Evolutionary conservation across 1,284 basidiomycete species (phyloP), one percentile per base, ranked within the genome.

Genomic region (Malassezia equina): DNA sequence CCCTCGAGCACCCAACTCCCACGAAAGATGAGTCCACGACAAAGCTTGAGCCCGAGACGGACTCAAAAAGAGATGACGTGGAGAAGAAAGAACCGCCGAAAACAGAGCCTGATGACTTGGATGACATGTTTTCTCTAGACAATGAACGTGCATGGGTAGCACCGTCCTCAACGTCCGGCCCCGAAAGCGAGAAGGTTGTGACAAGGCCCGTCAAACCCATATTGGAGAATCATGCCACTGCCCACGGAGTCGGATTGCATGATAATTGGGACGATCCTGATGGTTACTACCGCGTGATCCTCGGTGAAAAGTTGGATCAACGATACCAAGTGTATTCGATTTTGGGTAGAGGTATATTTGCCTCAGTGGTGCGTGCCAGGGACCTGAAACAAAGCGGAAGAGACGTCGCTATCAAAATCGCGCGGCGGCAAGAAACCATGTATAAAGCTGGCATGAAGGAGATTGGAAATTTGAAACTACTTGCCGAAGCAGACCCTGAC

Each of bases 271-370:
- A 81, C 53, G 94, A 98, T 75, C 73, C 85, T 0, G 94, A 99
- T 75, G 94, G 94, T 0, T 98, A 98, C 74, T 96, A 98, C 75
- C 84, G 84, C 58, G 83, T 94, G 59, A 90, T 93, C 46, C 81
- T 96, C 5, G 94, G 93, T 45, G 94, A 98, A 76, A 61, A 58
- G 28, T 83, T 91, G 54, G 79, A 95, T n/a, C 88, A 94, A 65
- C 82, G 86, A 41, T 99, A 96, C 75, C 90, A 95, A 72, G 88
- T 98, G 11, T 93, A 88, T 63, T 90, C 89, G 28, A 88, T 83
- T 44, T 80, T 98, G 11, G 94, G 94, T 29, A 91, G 93, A 74
- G 94, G 94, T 55, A 99, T 98, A 90, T 99, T 98, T 76, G 89
- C 90, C 39, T 89, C 87, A 46, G 94, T 98, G 34, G 90, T 96